Percentiles rank a stretch among this genome's conserved stretches.
Evolutionary conservation across 352 stramenopile genomes (phyloP).

Genomic region (Phytopythium mirpurense): DNA sequence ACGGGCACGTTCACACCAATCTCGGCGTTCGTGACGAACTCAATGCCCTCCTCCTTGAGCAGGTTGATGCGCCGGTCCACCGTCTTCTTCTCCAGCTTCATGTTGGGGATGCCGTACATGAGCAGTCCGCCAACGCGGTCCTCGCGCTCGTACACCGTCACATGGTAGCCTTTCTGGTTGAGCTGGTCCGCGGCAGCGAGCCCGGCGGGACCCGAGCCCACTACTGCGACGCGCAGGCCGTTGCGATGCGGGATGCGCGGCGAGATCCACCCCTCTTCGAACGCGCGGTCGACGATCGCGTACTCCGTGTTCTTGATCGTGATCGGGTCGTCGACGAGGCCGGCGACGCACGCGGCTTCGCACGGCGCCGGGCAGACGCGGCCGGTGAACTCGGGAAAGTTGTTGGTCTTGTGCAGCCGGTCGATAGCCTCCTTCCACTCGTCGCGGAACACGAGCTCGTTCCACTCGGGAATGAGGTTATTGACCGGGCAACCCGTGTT

Average conservation of each 20-base stretch:
- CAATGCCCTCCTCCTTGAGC: constrained; percentile 94
- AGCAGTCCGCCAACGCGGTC: constrained; percentile 94
- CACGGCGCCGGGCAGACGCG: constrained; percentile 96
- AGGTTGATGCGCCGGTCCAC: constrained; percentile 94
- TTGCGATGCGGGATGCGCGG: constrained; percentile 91
- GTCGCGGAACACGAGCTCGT: constrained; percentile 96
- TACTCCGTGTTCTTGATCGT: constrained; percentile 99
- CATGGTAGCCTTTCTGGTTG: constrained; percentile 97
- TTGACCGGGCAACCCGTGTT: constrained; percentile 97
- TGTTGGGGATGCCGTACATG: constrained; percentile 99
- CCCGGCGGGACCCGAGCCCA: constrained; percentile 91
- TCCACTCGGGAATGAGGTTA: constrained; percentile 99
- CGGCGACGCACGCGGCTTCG: constrained; percentile 94
- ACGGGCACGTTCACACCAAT: constrained; percentile 88
- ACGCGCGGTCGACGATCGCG: constrained; percentile 95
- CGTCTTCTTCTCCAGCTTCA: constrained; percentile 98
- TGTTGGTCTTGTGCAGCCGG: constrained; percentile 97
- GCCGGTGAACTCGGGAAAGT: constrained; percentile 99
- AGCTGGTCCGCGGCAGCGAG: constrained; percentile 94
- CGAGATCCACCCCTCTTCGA: constrained; percentile 94
- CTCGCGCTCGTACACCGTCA: constrained; percentile 96
- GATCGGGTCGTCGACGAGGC: constrained; percentile 94
- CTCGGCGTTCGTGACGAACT: constrained; percentile 95
- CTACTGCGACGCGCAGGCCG: constrained; percentile 93
- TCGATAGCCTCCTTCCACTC: constrained; percentile 96